Conservation (phyloP, 495 filamentous ascomycete species). For the Aspergillus hancockii region DNA sequence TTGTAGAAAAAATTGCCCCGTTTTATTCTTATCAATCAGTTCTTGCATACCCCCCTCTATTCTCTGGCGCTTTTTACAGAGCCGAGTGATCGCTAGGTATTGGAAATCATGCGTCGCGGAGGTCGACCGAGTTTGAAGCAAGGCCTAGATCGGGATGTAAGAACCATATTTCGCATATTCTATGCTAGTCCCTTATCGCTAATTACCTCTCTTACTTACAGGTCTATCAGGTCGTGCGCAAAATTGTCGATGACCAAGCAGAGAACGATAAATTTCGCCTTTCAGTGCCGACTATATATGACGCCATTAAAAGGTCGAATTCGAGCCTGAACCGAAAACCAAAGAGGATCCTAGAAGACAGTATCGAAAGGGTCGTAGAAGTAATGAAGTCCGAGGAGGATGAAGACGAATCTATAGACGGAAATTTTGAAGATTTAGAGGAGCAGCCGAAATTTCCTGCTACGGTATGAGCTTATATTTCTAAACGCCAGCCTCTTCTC, state of each 20-base stretch:
- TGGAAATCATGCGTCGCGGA: slow-evolving; percentile 32
- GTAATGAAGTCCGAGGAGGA: slow-evolving; percentile 69
- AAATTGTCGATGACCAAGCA: slow-evolving; percentile 65
- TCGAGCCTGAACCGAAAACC: slow-evolving; percentile 78
- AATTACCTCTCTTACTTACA: slow-evolving; percentile 24
- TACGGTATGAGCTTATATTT: slow-evolving; percentile 27
- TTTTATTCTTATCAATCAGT: slow-evolving; percentile 9
- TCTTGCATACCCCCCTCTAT: not conserved
- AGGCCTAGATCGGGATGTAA: slow-evolving; percentile 58
- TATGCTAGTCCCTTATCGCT: not conserved
- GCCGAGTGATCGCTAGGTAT: not conserved
- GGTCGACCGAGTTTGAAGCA: slow-evolving; percentile 52
- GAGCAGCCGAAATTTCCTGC: slow-evolving; percentile 31
- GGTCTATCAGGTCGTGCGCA: slow-evolving; percentile 76
- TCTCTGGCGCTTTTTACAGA: not conserved
- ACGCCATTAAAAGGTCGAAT: slow-evolving; percentile 78
- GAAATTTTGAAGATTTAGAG: slow-evolving; percentile 65
- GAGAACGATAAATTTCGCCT: slow-evolving; percentile 48
- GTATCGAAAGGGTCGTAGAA: slow-evolving; percentile 80
- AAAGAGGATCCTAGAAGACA: slow-evolving; percentile 78
- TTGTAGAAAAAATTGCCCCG: slow-evolving; percentile 20
- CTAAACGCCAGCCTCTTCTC: not conserved
- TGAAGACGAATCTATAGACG: slow-evolving; percentile 60
- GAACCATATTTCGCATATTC: not conserved
- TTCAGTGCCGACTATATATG: slow-evolving; percentile 67